Conservation (phyloP, 2,329 filamentous ascomycete genomes). For the Nigrospora osmanthi region DNA sequence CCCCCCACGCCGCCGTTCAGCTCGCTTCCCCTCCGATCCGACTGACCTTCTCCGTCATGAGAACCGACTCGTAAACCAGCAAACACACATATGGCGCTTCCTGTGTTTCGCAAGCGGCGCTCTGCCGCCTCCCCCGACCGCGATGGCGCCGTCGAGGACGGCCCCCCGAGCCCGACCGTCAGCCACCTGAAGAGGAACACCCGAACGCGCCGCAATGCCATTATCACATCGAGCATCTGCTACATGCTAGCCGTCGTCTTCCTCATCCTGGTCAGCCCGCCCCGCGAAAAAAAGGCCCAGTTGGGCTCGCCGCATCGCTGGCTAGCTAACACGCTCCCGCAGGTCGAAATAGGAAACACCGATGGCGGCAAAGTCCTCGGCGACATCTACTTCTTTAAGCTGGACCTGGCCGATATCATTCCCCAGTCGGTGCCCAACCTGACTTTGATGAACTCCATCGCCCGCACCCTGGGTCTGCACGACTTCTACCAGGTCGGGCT, state of each 20-base stretch:
- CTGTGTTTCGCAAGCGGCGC: conserved; percentile 15
- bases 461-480: conserved; percentile 76
- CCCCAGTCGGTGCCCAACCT: conserved; percentile 61
- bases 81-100: conserved; percentile 9
- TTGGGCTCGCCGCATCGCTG: no score
- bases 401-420: conserved; percentile 77
- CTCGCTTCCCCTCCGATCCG: no score
- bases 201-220: conserved; percentile 49
- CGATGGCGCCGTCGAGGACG: conserved; percentile 11
- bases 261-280: conserved; percentile 57
- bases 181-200: conserved; percentile 37
- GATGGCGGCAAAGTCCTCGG: conserved; percentile 52
- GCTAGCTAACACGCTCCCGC: neutral
- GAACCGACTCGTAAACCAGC: no score
- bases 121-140: conserved; percentile 6
- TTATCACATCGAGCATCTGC: conserved; percentile 56
- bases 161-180: conserved; percentile 6
- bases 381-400: conserved; percentile 74
- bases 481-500: conserved; percentile 92
- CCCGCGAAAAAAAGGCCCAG: neutral
- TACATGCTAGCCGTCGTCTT: conserved; percentile 73
- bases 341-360: conserved; percentile 67
- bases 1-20: no score
- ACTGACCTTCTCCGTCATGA: no score
- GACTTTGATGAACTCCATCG: conserved; percentile 74